Base-by-base conservation (phyloP, 1,284 basidiomycete species). In the Cryptococcus deneoformans region DNA sequence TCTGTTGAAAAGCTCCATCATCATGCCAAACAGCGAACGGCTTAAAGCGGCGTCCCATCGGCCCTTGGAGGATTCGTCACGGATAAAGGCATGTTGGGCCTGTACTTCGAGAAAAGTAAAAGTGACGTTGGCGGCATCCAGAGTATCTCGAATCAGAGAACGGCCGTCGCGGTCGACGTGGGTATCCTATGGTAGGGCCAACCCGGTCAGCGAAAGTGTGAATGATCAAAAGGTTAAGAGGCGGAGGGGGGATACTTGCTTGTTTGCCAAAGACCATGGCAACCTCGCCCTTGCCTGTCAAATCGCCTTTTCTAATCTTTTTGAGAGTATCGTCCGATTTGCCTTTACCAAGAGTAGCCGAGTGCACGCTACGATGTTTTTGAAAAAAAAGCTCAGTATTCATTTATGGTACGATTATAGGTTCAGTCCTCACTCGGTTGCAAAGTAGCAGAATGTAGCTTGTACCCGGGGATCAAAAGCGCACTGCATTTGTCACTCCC, bases 181-280 rank as follows among this genome's bases (percentile, higher is more conserved):
- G 0, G 91, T 95, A 75, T 92, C 90, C 86, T 62, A 55, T 46
- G 29, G 1, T 20, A 20, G 20, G 20, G 20, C 7, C 20, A n/a
- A 50, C 16, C 54, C 1, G 20, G 35, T 52, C 45, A 9, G 46
- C 59, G 40, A 53, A 49, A 62, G 60, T 9, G 20, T 20, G 20
- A 63, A 59, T 42, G 16, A 44, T 50, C 49, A 36, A n/a, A 20
- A 20, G 37, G 35, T 10, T 24, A 29, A 24, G 16, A 34, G 37
- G 6, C n/a, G 40, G n/a, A 44, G 43, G 51, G 37, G 43, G 51
- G 37, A 35, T 6, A 50, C 77, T 64, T 60, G 86, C 90, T 82
- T 93, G 90, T 72, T 93, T 93, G 14, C 92, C 92, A 68, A 95
- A 95, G 52, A 95, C 90, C 86, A 95, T 88, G 59, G 91, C 86